phyloP scores from a whole-genome alignment of 2,329 filamentous ascomycete species.

The Helminthosporium solani region DNA sequence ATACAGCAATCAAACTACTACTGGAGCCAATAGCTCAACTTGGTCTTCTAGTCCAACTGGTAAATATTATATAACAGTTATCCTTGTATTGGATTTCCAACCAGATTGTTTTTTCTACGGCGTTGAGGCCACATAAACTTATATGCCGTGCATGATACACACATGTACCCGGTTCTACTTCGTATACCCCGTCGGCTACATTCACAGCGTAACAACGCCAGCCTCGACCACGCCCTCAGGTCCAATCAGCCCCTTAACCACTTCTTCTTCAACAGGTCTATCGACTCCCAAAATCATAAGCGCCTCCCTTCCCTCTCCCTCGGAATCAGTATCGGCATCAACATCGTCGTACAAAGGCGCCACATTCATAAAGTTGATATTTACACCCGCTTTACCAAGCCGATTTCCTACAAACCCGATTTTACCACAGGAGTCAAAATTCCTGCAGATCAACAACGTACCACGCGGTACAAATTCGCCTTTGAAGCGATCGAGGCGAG shows the following conservation, averaged over 20 bases:
- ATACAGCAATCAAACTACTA: no score
- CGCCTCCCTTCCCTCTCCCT: slow-evolving; percentile 60
- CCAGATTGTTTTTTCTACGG: no score
- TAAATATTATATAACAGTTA: no score
- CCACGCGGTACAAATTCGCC: slow-evolving; percentile 73
- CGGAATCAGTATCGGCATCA: slow-evolving; percentile 1
- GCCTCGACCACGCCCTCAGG: slow-evolving; percentile 55
- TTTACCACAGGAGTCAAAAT: slow-evolving; percentile 79
- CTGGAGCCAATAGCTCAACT: no score
- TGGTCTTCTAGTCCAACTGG: no score
- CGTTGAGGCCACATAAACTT: no score
- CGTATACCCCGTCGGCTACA: no score
- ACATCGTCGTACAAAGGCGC: slow-evolving; percentile 53
- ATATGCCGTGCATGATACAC: no score
- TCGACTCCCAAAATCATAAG: slow-evolving; percentile 80
- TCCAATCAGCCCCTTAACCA: slow-evolving; percentile 51
- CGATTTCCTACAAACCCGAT: slow-evolving; percentile 76
- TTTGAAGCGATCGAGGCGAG: slow-evolving; percentile 70
- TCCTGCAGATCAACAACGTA: slow-evolving; percentile 74
- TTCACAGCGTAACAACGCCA: slow-evolving; percentile 51
- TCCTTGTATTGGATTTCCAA: no score
- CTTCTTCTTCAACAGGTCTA: slow-evolving; percentile 60
- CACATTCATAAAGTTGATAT: slow-evolving; percentile 80
- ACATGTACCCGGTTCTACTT: no score
- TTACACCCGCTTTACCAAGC: slow-evolving; percentile 69